Evolutionary conservation across 139 green algal genomes (phyloP), one percentile per base, ranked within the genome.

Genomic region (Volvox africanus): DNA sequence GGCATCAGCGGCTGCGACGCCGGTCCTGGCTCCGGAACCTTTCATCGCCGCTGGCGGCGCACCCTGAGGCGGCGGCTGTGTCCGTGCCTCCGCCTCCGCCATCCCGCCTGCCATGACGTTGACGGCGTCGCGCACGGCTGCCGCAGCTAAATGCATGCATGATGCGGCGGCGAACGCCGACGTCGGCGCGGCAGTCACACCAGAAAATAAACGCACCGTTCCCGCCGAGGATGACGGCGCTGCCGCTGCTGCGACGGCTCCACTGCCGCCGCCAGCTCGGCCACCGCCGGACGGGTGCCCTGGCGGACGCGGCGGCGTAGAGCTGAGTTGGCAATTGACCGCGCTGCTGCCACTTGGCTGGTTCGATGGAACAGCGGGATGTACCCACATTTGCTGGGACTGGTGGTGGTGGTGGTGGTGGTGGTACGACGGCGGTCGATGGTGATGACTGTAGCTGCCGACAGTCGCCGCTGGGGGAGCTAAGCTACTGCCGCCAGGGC

Each of bases 371-470:
- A 55, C 44, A 55, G 44, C 44, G 44, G 44, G 44, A 55, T 55
- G 44, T 9, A 9, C 44, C 44, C 44, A 55, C 44, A 55, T 55
- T 9, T 33, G 81, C 14, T 35, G 30, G 24, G 50, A 32, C 14
- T 32, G 78, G 1, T 65, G 20, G 55, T n/a, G 78, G 1, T 65
- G 71, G 26, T 55, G 80, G 11, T 35, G 30, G 32, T 73, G 55
- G 36, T 86, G 80, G 5, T 44, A 73, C 80, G 55, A 36, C 22
- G 35, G 83, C 12, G 67, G 67, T 30, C 30, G 62, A 14, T 61
- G 83, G 18, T 78, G 83, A 14, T 79, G 62, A 65, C 67, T 77
- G 65, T 68, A 68, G 36, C 69, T 71, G 80, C 80, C 50, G 80
- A 1, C 26, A n/a, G 28, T n/a, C 9, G 37, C 79, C 28, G 80